phyloP scores from a whole-genome alignment of 2,329 filamentous ascomycete genomes.

The Hypoxylon sp. region DNA sequence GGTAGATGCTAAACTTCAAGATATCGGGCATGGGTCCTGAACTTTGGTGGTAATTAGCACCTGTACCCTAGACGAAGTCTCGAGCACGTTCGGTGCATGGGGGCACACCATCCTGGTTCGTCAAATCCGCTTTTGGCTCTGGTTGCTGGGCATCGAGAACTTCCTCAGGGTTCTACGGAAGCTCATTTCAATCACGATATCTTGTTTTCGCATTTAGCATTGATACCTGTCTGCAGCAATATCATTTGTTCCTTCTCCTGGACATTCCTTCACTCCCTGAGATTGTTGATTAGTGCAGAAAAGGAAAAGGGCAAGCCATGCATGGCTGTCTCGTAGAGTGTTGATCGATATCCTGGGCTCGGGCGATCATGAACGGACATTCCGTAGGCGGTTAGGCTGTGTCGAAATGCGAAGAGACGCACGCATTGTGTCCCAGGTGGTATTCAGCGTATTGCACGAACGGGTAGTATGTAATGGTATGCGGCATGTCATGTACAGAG shows the following conservation, averaged over 20 bases:
- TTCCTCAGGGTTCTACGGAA: conserved; percentile 24
- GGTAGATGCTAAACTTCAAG: conserved; percentile 27
- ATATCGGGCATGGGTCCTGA: conserved; percentile 39
- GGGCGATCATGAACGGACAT: conserved; percentile 38
- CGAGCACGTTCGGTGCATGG: conserved; percentile 40
- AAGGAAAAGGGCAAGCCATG: conserved; percentile 21
- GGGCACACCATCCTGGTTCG: conserved; percentile 22
- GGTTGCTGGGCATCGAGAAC: conserved; percentile 38
- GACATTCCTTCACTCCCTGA: conserved; percentile 13
- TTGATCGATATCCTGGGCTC: conserved; percentile 40
- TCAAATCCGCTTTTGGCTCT: conserved; percentile 35
- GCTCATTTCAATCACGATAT: conserved; percentile 19
- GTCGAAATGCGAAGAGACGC: conserved; percentile 20
- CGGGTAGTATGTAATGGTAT: conserved; percentile 10
- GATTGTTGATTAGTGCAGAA: conserved; percentile 18
- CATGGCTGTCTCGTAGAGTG: conserved; percentile 35
- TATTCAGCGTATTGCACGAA: conserved; percentile 22
- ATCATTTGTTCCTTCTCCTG: conserved; percentile 24
- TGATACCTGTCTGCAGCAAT: conserved; percentile 10
- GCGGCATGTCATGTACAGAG: conserved; percentile 17
- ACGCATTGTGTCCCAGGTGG: conserved; percentile 23
- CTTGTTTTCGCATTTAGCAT: conserved; percentile 5
- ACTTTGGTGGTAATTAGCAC: conserved; percentile 33
- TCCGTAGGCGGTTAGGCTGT: conserved; percentile 40
- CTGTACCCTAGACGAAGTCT: conserved; percentile 37